Conservation (phyloP, 805 yeast genomes). For the Isabelozyma rhagii region DNA sequence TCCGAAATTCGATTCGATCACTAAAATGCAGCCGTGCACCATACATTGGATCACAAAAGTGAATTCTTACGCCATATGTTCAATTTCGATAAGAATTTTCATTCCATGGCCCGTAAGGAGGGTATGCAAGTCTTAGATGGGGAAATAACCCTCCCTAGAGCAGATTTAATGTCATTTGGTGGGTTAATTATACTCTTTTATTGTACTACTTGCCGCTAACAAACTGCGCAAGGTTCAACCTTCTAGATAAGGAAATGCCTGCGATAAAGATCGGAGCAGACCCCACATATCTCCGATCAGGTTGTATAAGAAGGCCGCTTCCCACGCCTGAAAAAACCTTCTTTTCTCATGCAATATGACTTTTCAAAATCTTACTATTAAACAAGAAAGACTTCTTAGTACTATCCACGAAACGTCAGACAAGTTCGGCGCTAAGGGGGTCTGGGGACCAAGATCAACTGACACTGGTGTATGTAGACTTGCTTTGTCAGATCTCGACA, state of each 20-base stretch:
- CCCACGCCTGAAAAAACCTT: neutral
- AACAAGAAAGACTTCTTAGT: conserved; percentile 42
- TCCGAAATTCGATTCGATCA: too few species aligned
- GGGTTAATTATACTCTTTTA: too few species aligned
- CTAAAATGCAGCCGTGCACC: too few species aligned
- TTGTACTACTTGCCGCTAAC: neutral
- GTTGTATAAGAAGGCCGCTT: neutral
- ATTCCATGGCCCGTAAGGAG: too few species aligned
- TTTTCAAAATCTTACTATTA: neutral
- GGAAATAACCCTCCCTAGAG: too few species aligned
- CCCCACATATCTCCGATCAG: neutral
- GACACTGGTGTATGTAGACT: conserved; percentile 69
- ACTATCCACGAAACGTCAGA: conserved; percentile 61
- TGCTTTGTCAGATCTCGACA: conserved; percentile 61
- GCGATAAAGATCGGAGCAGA: neutral
- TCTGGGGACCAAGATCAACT: conserved; percentile 54
- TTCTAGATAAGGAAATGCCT: neutral
- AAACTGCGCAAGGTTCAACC: neutral
- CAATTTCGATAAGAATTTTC: too few species aligned
- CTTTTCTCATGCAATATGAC: neutral
- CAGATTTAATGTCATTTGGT: too few species aligned
- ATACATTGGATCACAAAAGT: too few species aligned
- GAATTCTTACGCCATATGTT: too few species aligned
- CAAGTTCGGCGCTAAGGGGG: conserved; percentile 58
- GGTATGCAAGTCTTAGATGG: too few species aligned